These are phyloP conservation scores for Xanthoconium stramineum DNA, from an alignment of 768 basidiomycete genomes.

Conservation along the genomic window DNA sequence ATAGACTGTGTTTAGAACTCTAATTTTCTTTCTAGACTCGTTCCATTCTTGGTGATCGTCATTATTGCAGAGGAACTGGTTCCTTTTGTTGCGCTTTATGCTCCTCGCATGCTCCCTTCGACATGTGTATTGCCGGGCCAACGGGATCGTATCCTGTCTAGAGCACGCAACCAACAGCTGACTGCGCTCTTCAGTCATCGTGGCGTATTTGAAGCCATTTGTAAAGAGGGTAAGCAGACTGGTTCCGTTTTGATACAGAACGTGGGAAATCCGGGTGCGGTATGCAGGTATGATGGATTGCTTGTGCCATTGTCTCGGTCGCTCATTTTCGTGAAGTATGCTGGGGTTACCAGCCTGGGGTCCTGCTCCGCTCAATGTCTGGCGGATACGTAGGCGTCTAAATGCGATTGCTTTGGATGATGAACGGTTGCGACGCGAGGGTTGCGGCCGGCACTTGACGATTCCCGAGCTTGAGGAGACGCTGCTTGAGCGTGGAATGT, in stretches of 20 bases:
- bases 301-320: background rate
- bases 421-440: constrained; percentile 51
- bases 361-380: constrained; percentile 29
- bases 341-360: constrained; percentile 40
- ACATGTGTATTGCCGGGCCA: constrained; percentile 85
- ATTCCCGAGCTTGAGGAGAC: constrained; percentile 59
- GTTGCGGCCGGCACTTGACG: constrained; percentile 42
- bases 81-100: constrained; percentile 80
- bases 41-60: constrained; percentile 76
- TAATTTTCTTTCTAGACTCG: constrained; percentile 39
- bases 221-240: constrained; percentile 32
- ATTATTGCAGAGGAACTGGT: constrained; percentile 77
- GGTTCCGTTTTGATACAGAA: constrained; percentile 22
- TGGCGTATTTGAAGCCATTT: constrained; percentile 33
- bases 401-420: constrained; percentile 56
- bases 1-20: constrained; percentile 2
- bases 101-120: constrained; percentile 81
- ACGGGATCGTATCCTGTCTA: constrained; percentile 57
- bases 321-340: constrained; percentile 34
- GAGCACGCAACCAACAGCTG: constrained; percentile 47
- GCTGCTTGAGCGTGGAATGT: constrained; percentile 78
- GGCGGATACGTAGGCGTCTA: constrained; percentile 39
- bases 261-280: constrained; percentile 30
- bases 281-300: constrained; percentile 54
- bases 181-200: constrained; percentile 38